Percentiles rank a stretch among this genome's conserved stretches.
Conservation (phyloP, 805 yeast species). For the Ogataea minuta region DNA sequence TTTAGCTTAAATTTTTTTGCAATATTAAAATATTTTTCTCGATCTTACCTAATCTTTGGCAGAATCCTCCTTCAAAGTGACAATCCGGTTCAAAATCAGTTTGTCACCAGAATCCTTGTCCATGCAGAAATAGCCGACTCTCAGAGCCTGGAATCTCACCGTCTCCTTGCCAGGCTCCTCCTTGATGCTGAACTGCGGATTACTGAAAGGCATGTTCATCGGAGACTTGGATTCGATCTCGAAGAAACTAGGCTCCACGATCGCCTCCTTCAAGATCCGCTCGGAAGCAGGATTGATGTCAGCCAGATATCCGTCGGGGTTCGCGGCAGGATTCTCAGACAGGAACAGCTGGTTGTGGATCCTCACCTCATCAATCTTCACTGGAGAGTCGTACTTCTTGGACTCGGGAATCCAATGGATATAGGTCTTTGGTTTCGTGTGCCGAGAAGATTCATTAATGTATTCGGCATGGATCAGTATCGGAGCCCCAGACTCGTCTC, state of each 20-base stretch:
- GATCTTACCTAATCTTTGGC: slow-evolving; percentile 35
- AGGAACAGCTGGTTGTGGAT: slow-evolving; percentile 84
- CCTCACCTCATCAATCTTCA: slow-evolving; percentile 71
- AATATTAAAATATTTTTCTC: slow-evolving; percentile 5
- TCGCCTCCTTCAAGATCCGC: slow-evolving; percentile 57
- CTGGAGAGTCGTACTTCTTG: slow-evolving; percentile 58
- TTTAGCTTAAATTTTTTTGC: slow-evolving; percentile 7
- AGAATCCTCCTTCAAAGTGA: slow-evolving; percentile 84
- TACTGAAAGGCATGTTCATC: slow-evolving; percentile 58
- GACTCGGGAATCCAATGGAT: slow-evolving; percentile 94
- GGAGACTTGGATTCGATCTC: slow-evolving; percentile 73
- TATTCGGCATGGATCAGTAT: slow-evolving; percentile 75
- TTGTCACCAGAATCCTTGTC: slow-evolving; percentile 72
- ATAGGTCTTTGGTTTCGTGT: slow-evolving; percentile 87
- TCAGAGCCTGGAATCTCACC: slow-evolving; percentile 95
- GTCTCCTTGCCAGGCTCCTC: slow-evolving; percentile 74
- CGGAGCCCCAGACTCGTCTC: slow-evolving; percentile 60
- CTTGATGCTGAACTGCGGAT: slow-evolving; percentile 64
- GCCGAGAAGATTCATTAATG: slow-evolving; percentile 55
- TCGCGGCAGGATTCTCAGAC: slow-evolving; percentile 84
- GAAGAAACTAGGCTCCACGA: slow-evolving; percentile 75
- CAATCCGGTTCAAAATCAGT: slow-evolving; percentile 84
- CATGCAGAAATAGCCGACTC: slow-evolving; percentile 93
- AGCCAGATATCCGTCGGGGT: slow-evolving; percentile 83
- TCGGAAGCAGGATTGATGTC: slow-evolving; percentile 84